Percentiles rank a stretch among this genome's conserved stretches.
Evolutionary conservation across 208 protist genomes (phyloP).

Genomic region (Leishmania turanica): DNA sequence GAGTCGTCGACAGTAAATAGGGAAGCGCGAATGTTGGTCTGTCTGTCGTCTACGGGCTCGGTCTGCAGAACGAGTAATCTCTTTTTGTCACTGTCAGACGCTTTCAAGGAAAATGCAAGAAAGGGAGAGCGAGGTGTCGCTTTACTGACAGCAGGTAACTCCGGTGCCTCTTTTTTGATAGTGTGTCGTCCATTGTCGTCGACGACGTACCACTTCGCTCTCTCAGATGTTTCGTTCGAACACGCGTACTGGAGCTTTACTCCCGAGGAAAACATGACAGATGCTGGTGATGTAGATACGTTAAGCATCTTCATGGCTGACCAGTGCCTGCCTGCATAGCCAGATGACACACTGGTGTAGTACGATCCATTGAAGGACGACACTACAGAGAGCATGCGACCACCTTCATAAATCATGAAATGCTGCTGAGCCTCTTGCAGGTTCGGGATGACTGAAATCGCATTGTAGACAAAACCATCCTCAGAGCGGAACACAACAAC

Average conservation of each 20-base stretch:
- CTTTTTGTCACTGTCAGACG: slow-evolving; percentile 8
- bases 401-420: slow-evolving; percentile 22
- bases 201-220: slow-evolving; percentile 21
- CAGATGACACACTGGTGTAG: slow-evolving; percentile 37
- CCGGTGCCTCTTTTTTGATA: background rate
- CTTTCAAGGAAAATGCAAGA: slow-evolving; percentile 16
- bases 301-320: slow-evolving; percentile 38
- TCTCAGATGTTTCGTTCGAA: slow-evolving; percentile 28
- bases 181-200: slow-evolving; percentile 13
- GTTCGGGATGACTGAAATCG: slow-evolving; percentile 16
- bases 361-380: slow-evolving; percentile 13
- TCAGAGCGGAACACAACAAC: slow-evolving; percentile 34
- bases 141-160: background rate
- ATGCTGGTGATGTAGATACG: slow-evolving; percentile 31
- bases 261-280: slow-evolving; percentile 34
- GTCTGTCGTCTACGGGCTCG: background rate
- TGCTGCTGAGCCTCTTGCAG: slow-evolving; percentile 16
- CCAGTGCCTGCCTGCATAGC: slow-evolving; percentile 49
- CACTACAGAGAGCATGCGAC: slow-evolving; percentile 23
- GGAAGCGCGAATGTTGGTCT: slow-evolving; percentile 10
- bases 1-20: slow-evolving; percentile 52
- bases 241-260: slow-evolving; percentile 35
- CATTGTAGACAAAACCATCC: slow-evolving; percentile 38
- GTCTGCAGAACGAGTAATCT: slow-evolving; percentile 27
- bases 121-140: background rate